Evolutionary conservation across 768 basidiomycete genomes (phyloP).

Genomic region (Pleurotus pulmonarius): DNA sequence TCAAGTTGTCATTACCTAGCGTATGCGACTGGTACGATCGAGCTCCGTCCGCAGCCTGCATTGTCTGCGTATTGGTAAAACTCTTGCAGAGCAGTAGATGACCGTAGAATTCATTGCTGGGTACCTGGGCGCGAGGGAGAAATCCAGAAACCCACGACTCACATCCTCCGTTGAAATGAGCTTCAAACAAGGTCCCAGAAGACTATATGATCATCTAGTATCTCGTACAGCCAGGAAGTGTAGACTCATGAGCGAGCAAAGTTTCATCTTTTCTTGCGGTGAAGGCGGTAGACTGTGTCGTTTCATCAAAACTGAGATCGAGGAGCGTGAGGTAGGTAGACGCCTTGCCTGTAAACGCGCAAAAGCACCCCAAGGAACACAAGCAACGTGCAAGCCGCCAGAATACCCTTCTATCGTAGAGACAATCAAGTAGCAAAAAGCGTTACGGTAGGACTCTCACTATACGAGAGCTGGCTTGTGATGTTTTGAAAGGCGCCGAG

Average conservation of each 20-base stretch:
- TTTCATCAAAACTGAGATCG: neutral
- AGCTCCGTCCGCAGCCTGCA: too few species aligned
- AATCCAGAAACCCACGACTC: too few species aligned
- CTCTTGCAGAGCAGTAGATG: too few species aligned
- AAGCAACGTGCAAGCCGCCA: constrained; percentile 32
- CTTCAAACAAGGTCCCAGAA: constrained; percentile 45
- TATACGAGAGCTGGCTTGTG: constrained; percentile 23
- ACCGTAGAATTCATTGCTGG: too few species aligned
- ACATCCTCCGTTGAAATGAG: too few species aligned
- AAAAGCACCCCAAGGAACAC: constrained; percentile 34
- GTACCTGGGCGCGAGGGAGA: too few species aligned
- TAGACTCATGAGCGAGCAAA: constrained; percentile 26
- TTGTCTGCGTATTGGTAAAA: too few species aligned
- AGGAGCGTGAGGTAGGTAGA: neutral
- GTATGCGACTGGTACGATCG: too few species aligned
- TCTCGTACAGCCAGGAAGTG: constrained; percentile 38
- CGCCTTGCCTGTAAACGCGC: constrained; percentile 16
- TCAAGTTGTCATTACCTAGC: too few species aligned
- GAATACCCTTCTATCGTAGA: constrained; percentile 28
- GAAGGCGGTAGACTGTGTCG: constrained; percentile 26
- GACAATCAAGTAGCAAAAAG: constrained; percentile 25
- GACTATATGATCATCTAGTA: constrained; percentile 63
- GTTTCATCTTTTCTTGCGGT: constrained; percentile 28
- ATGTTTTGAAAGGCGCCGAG: constrained; percentile 5
- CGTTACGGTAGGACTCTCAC: constrained; percentile 51